Base-by-base conservation (phyloP, 1,284 basidiomycete species). In the Xerocomus cyaneibrunnescens region DNA sequence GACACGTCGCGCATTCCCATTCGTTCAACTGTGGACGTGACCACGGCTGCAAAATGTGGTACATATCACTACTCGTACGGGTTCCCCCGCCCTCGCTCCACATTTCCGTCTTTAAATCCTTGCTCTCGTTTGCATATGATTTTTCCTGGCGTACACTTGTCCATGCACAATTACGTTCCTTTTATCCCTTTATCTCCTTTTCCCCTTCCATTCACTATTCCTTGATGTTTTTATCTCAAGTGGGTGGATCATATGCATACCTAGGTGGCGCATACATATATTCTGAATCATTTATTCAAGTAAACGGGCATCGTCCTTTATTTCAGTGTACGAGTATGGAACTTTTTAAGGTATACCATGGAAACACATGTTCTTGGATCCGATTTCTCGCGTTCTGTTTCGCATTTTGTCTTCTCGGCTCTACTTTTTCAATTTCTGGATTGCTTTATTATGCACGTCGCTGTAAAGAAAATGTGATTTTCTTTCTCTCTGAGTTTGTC, bases 251-350 rank as follows among this genome's bases (percentile, higher is more conserved):
- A 39, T n/a, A 36, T 13, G 10, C 39, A 30, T 27, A 41, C 30
- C 45, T 51, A 19, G 12, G n/a, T n/a, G n/a, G n/a, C n/a, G n/a
- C 13, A 8, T 19, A 27, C n/a, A 28, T 7, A 35, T 25, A 27
- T 27, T 34, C 32, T n/a, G 32, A 3, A 12, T 34, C 12, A 31
- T 38, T 14, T 27, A 42, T 21, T 8, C 6, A 2, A n/a, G n/a
- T n/a, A n/a, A n/a, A n/a, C n/a, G n/a, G 13, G 55, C 5, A 17
- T 23, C 19, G 3, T 16, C 17, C 1, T 16, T 23, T 14, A 12
- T 55, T 19, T 36, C 13, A 12, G n/a, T 60, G 58, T 60, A 57
- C 28, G 31, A 47, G 46, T 55, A 55, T 14, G 32, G 32, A 27
- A 50, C 23, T 25, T 19, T 10, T 17, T n/a, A 28, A 19, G 32